Conservation (phyloP, 768 basidiomycete genomes). For the Boletus pseudopeckii region DNA sequence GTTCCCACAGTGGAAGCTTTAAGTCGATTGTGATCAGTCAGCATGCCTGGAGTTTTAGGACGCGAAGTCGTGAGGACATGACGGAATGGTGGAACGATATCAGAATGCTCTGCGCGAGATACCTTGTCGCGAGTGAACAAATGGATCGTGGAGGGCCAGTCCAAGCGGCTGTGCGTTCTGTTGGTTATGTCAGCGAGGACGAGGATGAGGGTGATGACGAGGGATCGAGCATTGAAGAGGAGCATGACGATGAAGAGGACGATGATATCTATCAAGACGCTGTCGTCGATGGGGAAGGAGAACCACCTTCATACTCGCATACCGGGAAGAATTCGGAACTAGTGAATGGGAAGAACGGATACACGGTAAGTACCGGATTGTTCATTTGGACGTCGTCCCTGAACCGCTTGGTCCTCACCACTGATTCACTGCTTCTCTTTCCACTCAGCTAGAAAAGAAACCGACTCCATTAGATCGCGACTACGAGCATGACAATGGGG, state of each 20-base stretch:
- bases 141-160: slow-evolving; percentile 92
- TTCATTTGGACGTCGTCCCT: not conserved
- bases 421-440: slow-evolving; percentile 8
- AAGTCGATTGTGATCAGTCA: slow-evolving; percentile 39
- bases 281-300: slow-evolving; percentile 39
- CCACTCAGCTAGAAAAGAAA: slow-evolving; percentile 46
- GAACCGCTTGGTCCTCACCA: not conserved
- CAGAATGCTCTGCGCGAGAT: slow-evolving; percentile 88
- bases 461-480: slow-evolving; percentile 13
- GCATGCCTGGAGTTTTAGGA: slow-evolving; percentile 86
- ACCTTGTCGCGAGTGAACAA: slow-evolving; percentile 89
- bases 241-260: slow-evolving; percentile 49
- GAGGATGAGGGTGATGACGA: slow-evolving; percentile 57
- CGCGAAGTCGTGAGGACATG: slow-evolving; percentile 91
- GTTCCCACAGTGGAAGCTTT: slow-evolving; percentile 54
- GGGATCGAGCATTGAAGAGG: slow-evolving; percentile 47
- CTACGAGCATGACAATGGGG: not conserved
- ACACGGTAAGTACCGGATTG: slow-evolving; percentile 46
- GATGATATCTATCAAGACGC: slow-evolving; percentile 44
- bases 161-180: slow-evolving; percentile 85
- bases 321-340: slow-evolving; percentile 39
- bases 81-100: slow-evolving; percentile 99
- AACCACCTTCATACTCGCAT: slow-evolving; percentile 61
- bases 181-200: slow-evolving; percentile 85
- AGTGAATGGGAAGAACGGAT: slow-evolving; percentile 53